Evolutionary conservation across 73 alveolate species (phyloP), one percentile per base, ranked within the genome.

Genomic region (Tetrahymena malaccensis): DNA sequence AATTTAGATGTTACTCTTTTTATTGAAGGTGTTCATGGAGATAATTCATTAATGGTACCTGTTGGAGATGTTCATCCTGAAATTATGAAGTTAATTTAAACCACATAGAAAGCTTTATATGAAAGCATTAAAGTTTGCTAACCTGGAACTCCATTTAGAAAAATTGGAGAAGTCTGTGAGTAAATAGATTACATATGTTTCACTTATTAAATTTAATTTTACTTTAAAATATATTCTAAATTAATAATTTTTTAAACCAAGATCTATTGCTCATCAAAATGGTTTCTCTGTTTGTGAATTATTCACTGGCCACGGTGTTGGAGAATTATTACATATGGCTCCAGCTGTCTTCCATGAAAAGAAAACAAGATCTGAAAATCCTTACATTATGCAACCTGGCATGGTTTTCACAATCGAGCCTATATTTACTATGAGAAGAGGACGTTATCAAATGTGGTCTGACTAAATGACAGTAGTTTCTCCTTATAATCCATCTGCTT

Each of bases 381-480:
- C 94, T 17, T 94, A 85, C 15, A 94, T 70, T 50, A 98, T 99
- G 99, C 97, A 96, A 85, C 98, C 98, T 17, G 99, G 99, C 11
- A 98, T 97, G 98, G 98, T 98, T 10, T 99, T 99, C 95, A 99
- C 99, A 55, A 99, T 99, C 57, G 99, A 99, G 95, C 99, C 99
- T 33, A 98, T 99, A 85, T 94, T 97, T 34, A 96, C 98, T 97
- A 96, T 97, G 98, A 96, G 94, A 55, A 96, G 93, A 85, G 97
- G 98, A 33, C 93, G 96, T 27, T 58, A 98, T 50, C 97, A 34
- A 70, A 58, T 56, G 94, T 98, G 99, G 99, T 96, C 94, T 19
- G 99, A 98, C 95, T 93, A 97, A 43, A 98, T 99, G 99, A 98
- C 99, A 31, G 97, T 97, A 22, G 97, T 94, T 85, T 96, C 99